Percentiles rank a stretch among this genome's conserved stretches.
Evolutionary conservation across 2,329 filamentous ascomycete genomes (phyloP).

Genomic region (Microsporum ferrugineum): DNA sequence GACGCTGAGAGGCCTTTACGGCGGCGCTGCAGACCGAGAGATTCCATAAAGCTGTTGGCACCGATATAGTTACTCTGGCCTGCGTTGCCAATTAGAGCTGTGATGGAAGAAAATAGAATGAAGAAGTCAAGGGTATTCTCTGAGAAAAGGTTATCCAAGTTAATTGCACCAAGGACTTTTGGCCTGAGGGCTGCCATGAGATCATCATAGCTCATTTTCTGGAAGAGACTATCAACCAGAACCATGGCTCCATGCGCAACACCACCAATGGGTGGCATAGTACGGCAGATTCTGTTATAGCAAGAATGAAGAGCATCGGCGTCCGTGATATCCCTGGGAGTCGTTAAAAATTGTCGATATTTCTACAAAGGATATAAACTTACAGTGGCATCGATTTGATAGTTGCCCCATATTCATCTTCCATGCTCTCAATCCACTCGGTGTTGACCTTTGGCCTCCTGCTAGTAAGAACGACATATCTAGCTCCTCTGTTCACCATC

Average conservation of each 20-base stretch:
- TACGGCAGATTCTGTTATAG: neutral
- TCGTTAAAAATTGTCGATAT: neutral
- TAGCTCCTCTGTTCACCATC: conserved; percentile 23
- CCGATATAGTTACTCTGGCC: conserved; percentile 32
- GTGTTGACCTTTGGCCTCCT: conserved; percentile 20
- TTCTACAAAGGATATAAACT: neutral
- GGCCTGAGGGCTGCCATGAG: conserved; percentile 25
- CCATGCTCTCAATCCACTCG: conserved; percentile 11
- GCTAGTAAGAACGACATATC: conserved; percentile 23
- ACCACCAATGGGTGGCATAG: conserved; percentile 22
- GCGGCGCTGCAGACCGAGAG: conserved; percentile 17
- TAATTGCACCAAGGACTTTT: conserved; percentile 30
- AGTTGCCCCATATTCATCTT: neutral
- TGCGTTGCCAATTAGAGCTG: conserved; percentile 21
- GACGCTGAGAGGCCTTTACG: conserved; percentile 8
- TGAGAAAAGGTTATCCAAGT: conserved; percentile 16
- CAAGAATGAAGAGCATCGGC: conserved; percentile 11
- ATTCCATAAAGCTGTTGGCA: conserved; percentile 36
- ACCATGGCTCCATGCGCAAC: conserved; percentile 28
- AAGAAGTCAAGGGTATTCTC: conserved; percentile 11
- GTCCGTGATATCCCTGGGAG: conserved; percentile 14
- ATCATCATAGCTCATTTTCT: conserved; percentile 23
- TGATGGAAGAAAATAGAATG: conserved; percentile 15
- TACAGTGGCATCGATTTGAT: conserved; percentile 3
- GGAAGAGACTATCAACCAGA: conserved; percentile 26